phyloP scores from a whole-genome alignment of 164 flowering plant species.

The Stephania japonica region DNA sequence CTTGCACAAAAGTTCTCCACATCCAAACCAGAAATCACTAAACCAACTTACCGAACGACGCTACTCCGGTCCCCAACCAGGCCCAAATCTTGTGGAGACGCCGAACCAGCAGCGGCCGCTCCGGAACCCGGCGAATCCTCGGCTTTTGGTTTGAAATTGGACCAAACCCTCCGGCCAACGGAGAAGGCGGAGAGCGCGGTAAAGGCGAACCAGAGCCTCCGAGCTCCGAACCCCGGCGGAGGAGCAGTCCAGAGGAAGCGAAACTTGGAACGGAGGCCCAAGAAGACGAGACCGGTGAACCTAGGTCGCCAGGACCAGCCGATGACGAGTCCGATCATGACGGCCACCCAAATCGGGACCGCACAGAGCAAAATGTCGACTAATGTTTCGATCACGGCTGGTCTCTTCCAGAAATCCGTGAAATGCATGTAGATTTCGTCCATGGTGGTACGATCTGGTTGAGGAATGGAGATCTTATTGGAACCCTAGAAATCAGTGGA shows the following conservation, averaged over 20 bases:
- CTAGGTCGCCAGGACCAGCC: constrained; percentile 99
- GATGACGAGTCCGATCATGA: constrained; percentile 83
- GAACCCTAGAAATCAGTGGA: constrained; percentile 3
- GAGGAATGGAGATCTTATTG: not conserved
- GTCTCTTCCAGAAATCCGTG: constrained; percentile 44
- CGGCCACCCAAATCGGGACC: constrained; percentile 97
- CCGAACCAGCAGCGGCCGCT: constrained; percentile 6
- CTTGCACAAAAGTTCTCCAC: not conserved
- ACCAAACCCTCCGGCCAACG: constrained; percentile 51
- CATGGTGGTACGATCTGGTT: constrained; percentile 13
- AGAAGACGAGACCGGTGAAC: constrained; percentile 67
- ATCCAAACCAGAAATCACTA: not conserved
- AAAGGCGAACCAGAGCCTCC: constrained; percentile 83
- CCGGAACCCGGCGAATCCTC: constrained; percentile 19
- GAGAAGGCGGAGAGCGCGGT: constrained; percentile 82
- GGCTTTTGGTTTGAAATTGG: constrained; percentile 31
- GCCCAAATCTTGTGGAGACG: constrained; percentile 4
- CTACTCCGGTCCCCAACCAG: constrained; percentile 15
- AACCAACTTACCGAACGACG: constrained; percentile 20
- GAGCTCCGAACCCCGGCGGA: constrained; percentile 76
- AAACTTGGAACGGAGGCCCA: constrained; percentile 63
- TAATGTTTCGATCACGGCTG: constrained; percentile 59
- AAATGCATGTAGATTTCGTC: constrained; percentile 32
- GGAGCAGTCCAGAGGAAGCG: constrained; percentile 76
- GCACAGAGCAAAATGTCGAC: constrained; percentile 92